Evolutionary conservation across 2,329 filamentous ascomycete genomes (phyloP).

Genomic region (Aureobasidium melanogenum): DNA sequence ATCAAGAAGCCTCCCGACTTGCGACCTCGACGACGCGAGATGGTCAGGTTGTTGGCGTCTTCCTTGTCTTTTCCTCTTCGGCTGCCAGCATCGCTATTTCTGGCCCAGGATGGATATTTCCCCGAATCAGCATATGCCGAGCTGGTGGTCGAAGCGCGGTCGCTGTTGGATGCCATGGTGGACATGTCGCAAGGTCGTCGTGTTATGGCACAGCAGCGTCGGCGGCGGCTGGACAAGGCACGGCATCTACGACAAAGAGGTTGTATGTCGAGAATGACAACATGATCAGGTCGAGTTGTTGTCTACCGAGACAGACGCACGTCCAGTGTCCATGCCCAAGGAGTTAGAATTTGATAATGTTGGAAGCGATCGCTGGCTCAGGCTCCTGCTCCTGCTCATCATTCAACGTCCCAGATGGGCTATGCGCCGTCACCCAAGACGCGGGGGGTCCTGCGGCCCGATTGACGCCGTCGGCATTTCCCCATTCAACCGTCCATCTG

Average conservation of each 20-base stretch:
- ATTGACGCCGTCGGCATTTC: neutral
- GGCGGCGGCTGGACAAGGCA: neutral
- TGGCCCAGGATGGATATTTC: conserved; percentile 2
- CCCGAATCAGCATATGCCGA: neutral
- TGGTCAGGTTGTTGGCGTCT: conserved; percentile 5
- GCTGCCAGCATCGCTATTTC: conserved; percentile 2
- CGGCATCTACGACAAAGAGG: neutral
- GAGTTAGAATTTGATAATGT: neutral
- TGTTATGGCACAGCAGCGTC: neutral
- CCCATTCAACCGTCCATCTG: neutral
- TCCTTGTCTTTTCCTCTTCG: conserved; percentile 8
- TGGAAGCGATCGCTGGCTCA: neutral
- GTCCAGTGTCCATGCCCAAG: neutral
- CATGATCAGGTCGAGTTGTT: neutral
- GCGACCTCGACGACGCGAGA: neutral
- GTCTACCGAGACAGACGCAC: neutral
- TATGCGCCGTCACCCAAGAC: neutral
- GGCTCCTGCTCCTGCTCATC: neutral
- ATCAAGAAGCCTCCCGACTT: conserved; percentile 10
- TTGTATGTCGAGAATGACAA: neutral
- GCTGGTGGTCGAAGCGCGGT: conserved; percentile 10
- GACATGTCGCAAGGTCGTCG: neutral
- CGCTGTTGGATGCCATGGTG: neutral
- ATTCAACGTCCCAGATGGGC: neutral
- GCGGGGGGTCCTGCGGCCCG: neutral